Evolutionary conservation across 2,329 filamentous ascomycete species (phyloP).

Genomic region (Fusarium mundagurra): DNA sequence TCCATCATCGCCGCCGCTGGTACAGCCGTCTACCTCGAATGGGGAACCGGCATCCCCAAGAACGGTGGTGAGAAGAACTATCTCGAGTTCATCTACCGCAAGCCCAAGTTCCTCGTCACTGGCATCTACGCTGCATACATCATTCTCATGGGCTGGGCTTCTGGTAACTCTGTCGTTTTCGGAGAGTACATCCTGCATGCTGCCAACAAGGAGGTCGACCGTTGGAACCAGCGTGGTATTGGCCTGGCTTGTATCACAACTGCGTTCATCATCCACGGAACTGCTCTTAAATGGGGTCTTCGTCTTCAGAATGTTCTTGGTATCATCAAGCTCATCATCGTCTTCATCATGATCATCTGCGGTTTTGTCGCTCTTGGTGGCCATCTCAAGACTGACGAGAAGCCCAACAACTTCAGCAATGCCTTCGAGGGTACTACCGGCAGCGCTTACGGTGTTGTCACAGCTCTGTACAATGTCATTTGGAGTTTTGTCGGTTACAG

Average conservation of each 20-base stretch:
- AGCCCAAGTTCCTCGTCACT: slow-evolving; percentile 69
- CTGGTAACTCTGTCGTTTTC: slow-evolving; percentile 74
- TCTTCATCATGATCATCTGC: slow-evolving; percentile 71
- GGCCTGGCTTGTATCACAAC: slow-evolving; percentile 73
- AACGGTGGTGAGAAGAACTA: slow-evolving; percentile 76
- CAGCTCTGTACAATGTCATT: slow-evolving; percentile 76
- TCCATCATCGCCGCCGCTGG: slow-evolving; percentile 70
- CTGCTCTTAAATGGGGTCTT: slow-evolving; percentile 72
- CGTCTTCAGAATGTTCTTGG: slow-evolving; percentile 74
- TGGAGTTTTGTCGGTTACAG: slow-evolving; percentile 76
- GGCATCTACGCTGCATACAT: slow-evolving; percentile 70
- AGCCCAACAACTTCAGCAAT: slow-evolving; percentile 70
- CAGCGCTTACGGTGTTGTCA: slow-evolving; percentile 74
- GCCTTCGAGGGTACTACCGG: slow-evolving; percentile 74
- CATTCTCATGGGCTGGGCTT: slow-evolving; percentile 71
- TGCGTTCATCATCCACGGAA: slow-evolving; percentile 73
- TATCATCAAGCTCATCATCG: slow-evolving; percentile 71
- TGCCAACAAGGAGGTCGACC: slow-evolving; percentile 67
- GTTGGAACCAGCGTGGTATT: slow-evolving; percentile 74
- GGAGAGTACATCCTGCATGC: slow-evolving; percentile 76
- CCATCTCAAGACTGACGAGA: slow-evolving; percentile 65
- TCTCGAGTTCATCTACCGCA: slow-evolving; percentile 70
- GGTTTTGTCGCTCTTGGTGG: slow-evolving; percentile 71
- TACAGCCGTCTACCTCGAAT: slow-evolving; percentile 73
- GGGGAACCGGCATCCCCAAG: slow-evolving; percentile 70